Evolutionary conservation across 164 flowering plant genomes (phyloP), one percentile per base, ranked within the genome.

Genomic region (Echeveria elegans): DNA sequence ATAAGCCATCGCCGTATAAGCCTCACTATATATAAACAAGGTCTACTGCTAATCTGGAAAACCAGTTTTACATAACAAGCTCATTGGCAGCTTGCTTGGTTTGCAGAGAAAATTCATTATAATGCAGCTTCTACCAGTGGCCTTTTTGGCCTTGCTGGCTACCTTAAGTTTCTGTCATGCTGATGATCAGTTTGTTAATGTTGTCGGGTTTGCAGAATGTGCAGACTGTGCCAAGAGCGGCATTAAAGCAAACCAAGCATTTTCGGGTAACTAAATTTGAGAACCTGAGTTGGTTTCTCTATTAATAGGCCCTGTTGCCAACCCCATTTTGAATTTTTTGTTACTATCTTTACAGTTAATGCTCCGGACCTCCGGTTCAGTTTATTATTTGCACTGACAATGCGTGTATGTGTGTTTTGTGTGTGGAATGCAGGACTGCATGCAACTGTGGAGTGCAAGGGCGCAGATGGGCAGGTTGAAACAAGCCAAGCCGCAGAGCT

Each of bases 131-230:
- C 73, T 72, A 41, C 68, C 74, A n/a, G 41, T 53, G 37, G 23
- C 28, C 37, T 59, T 72, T 65, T 29, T 79, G 47, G 63, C 65
- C 24, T 69, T 83, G 9, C 68, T 87, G 2, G 67, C 78, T n/a
- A 56, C 67, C 9, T 68, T 59, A 15, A 79, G 75, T 26, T 70
- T 74, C 69, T 77, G 83, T 71, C 37, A 70, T 73, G 79, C 71
- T 7, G 79, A 68, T 24, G 76, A 73, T 12, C 73, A 76, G 66
- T 70, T 74, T 16, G 85, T 82, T 4, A 81, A 88, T 71, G 96
- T 87, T 2, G 82, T 88, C 53, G 98, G 98, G 0, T 15, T 70
- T 9, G 87, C 84, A 47, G 89, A 85, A 66, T 92, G 98, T 74
- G 75, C 85, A 21, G 91, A 84, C 37, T 92, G 98, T 61, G 52